Evolutionary conservation across 768 basidiomycete genomes (phyloP).

Genomic region (Boletus pseudo-olivaceus): DNA sequence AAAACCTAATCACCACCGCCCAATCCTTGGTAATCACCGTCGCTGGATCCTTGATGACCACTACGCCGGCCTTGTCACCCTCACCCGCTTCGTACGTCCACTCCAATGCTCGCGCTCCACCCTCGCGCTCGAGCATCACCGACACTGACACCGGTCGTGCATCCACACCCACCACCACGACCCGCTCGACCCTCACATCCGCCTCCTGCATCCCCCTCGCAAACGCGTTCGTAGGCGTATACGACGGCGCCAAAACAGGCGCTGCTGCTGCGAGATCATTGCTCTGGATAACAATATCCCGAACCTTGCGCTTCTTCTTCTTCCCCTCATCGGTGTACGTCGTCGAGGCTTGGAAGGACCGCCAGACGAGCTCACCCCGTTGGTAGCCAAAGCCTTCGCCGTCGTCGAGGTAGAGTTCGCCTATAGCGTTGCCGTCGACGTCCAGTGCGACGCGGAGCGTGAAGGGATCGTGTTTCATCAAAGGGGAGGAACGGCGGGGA

Average conservation of each 20-base stretch:
- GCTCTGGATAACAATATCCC: constrained; percentile 46
- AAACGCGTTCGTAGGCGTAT: constrained; percentile 61
- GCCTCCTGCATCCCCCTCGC: constrained; percentile 52
- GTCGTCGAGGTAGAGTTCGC: constrained; percentile 94
- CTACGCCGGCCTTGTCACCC: constrained; percentile 54
- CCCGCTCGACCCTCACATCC: constrained; percentile 72
- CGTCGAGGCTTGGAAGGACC: constrained; percentile 61
- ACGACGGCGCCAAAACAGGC: constrained; percentile 44
- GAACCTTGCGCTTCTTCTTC: constrained; percentile 19
- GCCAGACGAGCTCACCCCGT: constrained; percentile 81
- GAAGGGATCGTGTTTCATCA: constrained; percentile 92
- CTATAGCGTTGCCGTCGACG: constrained; percentile 54
- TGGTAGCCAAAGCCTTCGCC: constrained; percentile 78
- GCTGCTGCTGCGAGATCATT: constrained; percentile 58
- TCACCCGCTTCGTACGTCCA: constrained; percentile 69
- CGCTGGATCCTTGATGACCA: constrained; percentile 76
- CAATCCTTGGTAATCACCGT: constrained; percentile 60
- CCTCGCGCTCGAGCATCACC: constrained; percentile 46
- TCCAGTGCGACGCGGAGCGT: constrained; percentile 82
- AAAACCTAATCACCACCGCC: constrained; percentile 44
- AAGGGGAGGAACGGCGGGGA: constrained; percentile 75
- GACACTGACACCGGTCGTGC: constrained; percentile 53
- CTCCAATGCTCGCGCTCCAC: constrained; percentile 42
- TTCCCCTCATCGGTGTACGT: constrained; percentile 14
- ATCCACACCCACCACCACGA: constrained; percentile 74